phyloP scores from a whole-genome alignment of 768 basidiomycete genomes.

The Collybia sordida region DNA sequence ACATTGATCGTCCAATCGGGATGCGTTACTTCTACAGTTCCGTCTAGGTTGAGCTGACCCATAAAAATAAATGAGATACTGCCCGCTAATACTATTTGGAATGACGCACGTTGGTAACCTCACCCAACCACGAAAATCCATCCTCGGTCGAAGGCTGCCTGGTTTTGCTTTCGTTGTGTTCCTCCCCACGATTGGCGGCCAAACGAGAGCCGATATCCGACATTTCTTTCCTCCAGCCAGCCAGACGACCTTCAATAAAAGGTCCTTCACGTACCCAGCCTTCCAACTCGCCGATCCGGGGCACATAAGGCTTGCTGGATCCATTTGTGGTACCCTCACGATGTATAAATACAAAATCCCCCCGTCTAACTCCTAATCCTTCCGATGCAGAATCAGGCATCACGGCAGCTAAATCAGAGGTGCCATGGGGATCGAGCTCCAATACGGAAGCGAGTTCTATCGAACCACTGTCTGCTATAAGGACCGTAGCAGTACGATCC shows the following conservation, averaged over 20 bases:
- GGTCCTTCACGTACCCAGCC: conserved; percentile 70
- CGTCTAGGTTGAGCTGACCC: conserved; percentile 68
- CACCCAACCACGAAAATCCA: conserved; percentile 77
- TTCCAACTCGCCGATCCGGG: conserved; percentile 84
- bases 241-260: conserved; percentile 47
- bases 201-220: conserved; percentile 60
- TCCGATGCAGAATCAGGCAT: conserved; percentile 43
- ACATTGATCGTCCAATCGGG: conserved; percentile 49
- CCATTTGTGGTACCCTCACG: conserved; percentile 72
- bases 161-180: conserved; percentile 37
- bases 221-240: conserved; percentile 75
- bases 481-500: conserved; percentile 70
- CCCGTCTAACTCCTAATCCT: conserved; percentile 76
- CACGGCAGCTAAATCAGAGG: conserved; percentile 46
- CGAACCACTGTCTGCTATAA: conserved; percentile 50
- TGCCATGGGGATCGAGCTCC: conserved; percentile 87
- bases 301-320: conserved; percentile 64
- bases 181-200: conserved; percentile 30
- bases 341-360: conserved; percentile 85
- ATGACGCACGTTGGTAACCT: conserved; percentile 68
- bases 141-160: conserved; percentile 35
- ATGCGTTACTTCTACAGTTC: conserved; percentile 70
- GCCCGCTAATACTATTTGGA: conserved; percentile 4
- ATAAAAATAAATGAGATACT: conserved; percentile 7
- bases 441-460: conserved; percentile 76